Evolutionary conservation across 2,329 filamentous ascomycete species (phyloP).

Genomic region (Neofusicoccum umdonicola): DNA sequence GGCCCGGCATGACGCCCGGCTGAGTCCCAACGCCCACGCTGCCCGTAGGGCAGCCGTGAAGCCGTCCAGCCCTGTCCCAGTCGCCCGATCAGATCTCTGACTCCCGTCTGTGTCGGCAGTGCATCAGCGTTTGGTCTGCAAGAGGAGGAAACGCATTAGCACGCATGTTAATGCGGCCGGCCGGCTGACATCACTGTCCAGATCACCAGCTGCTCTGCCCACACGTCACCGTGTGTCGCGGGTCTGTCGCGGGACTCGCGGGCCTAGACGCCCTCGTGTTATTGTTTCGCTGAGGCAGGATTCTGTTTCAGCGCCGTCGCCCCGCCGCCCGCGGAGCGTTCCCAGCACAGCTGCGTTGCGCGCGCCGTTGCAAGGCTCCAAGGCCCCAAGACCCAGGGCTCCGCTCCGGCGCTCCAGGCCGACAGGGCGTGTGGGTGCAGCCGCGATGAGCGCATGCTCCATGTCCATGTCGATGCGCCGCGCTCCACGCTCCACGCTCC

Average conservation of each 20-base stretch:
- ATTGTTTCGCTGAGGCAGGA: neutral
- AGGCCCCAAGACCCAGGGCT: neutral
- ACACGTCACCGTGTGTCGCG: neutral
- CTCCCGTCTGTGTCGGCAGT: neutral
- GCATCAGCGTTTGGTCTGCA: neutral
- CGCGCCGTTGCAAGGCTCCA: neutral
- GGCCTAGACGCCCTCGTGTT: neutral
- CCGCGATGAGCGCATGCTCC: neutral
- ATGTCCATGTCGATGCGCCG: too few relatives aligned
- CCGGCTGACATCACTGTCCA: neutral
- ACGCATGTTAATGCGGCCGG: neutral
- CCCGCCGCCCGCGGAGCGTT: neutral
- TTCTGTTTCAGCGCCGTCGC: neutral
- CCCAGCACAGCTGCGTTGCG: neutral
- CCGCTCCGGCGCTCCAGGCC: neutral
- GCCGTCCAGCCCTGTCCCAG: neutral
- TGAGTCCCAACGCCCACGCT: neutral
- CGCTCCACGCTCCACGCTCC: too few relatives aligned
- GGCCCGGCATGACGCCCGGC: neutral
- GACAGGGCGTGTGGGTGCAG: neutral
- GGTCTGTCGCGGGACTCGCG: neutral
- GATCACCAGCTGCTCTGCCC: neutral
- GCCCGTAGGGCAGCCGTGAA: neutral
- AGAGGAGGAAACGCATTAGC: slow-evolving; percentile 1
- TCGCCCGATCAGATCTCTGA: slow-evolving; percentile 7